Conservation (phyloP, 164 flowering plant species). For the Vitis riparia region DNA sequence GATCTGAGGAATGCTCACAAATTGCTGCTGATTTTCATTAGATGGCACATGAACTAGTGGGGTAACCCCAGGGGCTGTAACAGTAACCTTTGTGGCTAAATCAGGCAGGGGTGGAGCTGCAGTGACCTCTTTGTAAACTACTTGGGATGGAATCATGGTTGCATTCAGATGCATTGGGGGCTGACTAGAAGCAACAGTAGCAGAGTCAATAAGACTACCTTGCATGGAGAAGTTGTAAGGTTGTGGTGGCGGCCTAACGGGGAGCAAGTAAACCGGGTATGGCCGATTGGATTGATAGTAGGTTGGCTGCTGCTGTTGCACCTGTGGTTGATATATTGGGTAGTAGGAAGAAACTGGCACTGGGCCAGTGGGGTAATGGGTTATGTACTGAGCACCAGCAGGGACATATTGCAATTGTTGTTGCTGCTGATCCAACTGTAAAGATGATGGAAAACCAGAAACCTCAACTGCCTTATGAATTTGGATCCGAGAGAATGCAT, state of each 20-base stretch:
- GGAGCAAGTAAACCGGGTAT: conserved; percentile 39
- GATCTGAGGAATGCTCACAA: conserved; percentile 9
- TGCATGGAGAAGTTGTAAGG: conserved; percentile 19
- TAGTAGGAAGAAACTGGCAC: conserved; percentile 28
- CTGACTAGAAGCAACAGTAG: conserved; percentile 10
- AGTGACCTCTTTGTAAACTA: conserved; percentile 19
- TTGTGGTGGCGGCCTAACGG: conserved; percentile 33
- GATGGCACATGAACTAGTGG: conserved; percentile 14
- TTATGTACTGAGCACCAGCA: conserved; percentile 19
- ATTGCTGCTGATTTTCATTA: conserved; percentile 21
- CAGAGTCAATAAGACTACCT: conserved; percentile 3
- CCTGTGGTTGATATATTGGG: conserved; percentile 24
- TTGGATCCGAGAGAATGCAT: conserved; percentile 10
- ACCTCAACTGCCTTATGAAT: conserved; percentile 17
- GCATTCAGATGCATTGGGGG: conserved; percentile 28
- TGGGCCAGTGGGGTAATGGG: conserved; percentile 25
- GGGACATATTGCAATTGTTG: conserved; percentile 27
- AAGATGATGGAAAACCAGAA: conserved; percentile 24
- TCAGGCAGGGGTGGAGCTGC: conserved; percentile 19
- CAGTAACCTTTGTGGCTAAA: conserved; percentile 17
- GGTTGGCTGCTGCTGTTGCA: conserved; percentile 25
- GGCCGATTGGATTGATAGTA: conserved; percentile 37
- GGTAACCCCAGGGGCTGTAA: conserved; percentile 7
- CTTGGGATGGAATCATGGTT: conserved; percentile 9
- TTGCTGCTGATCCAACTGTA: conserved; percentile 21